Evolutionary conservation across 345 rosid species (phyloP), one percentile per base, ranked within the genome.

Genomic region (Raphanus sativus): DNA sequence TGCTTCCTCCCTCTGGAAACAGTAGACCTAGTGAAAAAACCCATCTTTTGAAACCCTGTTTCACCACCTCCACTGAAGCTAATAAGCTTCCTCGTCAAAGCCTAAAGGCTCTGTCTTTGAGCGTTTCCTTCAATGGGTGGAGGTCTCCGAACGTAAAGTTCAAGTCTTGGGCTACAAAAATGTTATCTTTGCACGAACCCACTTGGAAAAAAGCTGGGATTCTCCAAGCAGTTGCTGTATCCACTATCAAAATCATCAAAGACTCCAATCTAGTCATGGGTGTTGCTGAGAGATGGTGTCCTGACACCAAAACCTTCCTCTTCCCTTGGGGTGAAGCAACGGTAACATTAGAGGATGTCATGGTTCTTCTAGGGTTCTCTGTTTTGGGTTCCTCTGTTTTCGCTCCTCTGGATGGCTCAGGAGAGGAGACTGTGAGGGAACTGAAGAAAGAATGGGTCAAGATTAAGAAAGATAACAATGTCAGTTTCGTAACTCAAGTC

Each of bases 271-370:
- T 85, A 26, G 15, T 88, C 42, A 8, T 84, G 25, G 81, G 52
- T 25, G 4, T 59, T 15, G 86, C 84, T 3, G 80, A 83, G 72
- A 84, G 52, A 64, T 89, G 94, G 87, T 78, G 84, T 42, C 84
- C 84, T 33, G 77, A 73, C 0, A 83, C 89, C 4, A 85, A 81
- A 13, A 62, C 85, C 0, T 86, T 87, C 34, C 52, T 86, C 6
- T 87, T 87, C 9, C 78, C 85, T 1, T 89, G 87, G 88, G 91
- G 88, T 24, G 91, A 85, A 77, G 78, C 87, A 3, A 84, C 85
- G 0, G 6, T 87, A 5, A 84, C 91, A 1, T 76, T 87, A 3
- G 89, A 89, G 62, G 87, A 87, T 26, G 71, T 85, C 69, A 64
- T 77, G 82, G 15, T 86, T 8, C 76, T 71, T 3, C 73, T 86